Evolutionary conservation across 257 asterid genomes (phyloP).

Genomic region (Parsonsia alboflavescens): DNA sequence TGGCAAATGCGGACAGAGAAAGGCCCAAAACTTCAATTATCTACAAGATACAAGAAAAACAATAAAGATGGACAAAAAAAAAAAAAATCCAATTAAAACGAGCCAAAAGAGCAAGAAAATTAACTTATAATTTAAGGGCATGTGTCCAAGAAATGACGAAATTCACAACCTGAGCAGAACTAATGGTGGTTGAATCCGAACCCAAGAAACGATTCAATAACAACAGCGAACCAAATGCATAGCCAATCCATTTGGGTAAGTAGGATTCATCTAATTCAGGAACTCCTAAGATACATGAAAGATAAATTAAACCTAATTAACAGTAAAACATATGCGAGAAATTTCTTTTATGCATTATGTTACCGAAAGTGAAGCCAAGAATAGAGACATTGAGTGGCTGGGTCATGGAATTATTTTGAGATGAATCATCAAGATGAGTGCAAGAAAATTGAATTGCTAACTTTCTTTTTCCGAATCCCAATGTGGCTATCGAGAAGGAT

Average conservation of each 20-base stretch:
- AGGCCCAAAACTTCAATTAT: slow-evolving; percentile 80
- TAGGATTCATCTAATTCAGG: slow-evolving; percentile 92
- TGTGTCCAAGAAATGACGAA: not conserved
- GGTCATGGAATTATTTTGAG: slow-evolving; percentile 31
- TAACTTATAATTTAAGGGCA: not conserved
- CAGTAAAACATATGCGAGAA: not conserved
- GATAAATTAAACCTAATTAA: not conserved
- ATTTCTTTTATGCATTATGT: not conserved
- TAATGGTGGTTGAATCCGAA: slow-evolving; percentile 50
- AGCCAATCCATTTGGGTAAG: slow-evolving; percentile 93
- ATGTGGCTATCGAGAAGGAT: not conserved
- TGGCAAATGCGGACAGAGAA: slow-evolving; percentile 70
- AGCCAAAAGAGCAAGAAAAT: slow-evolving; percentile 1
- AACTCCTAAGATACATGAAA: slow-evolving; percentile 36
- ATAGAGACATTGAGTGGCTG: slow-evolving; percentile 75
- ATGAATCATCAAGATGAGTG: slow-evolving; percentile 26
- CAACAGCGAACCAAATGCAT: slow-evolving; percentile 72
- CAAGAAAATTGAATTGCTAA: slow-evolving; percentile 26
- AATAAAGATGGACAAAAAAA: not conserved
- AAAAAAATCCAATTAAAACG: not conserved
- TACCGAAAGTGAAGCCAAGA: slow-evolving; percentile 94
- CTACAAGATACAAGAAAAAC: slow-evolving; percentile 28
- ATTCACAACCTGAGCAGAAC: slow-evolving; percentile 74
- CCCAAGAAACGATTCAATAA: slow-evolving; percentile 69
- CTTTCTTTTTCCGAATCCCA: not conserved